Evolutionary conservation across 2,329 filamentous ascomycete genomes (phyloP), one percentile per base, ranked within the genome.

Genomic region (Trichothecium roseum): DNA sequence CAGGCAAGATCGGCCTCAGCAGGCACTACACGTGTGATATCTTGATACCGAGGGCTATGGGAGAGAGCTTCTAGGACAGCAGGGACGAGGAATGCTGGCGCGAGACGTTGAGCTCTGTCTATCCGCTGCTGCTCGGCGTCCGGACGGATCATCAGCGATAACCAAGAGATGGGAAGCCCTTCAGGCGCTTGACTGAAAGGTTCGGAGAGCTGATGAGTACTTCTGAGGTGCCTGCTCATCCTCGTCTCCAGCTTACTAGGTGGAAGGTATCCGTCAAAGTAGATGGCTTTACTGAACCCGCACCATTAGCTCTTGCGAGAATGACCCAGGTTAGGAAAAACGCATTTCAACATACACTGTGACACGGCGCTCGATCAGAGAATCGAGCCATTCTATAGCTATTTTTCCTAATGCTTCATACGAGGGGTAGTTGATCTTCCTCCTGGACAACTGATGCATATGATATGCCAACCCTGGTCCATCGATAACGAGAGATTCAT

Each of bases 1-100:
- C 87, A 94, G 58, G 76, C 91, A 17, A 68, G 59, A 51, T 96
- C 89, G 2, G 89, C 89, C 57, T 96, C 89, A 1, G 84, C 87
- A 0, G 85, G 78, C 0, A 94, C 80, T 10, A 91, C 66, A 17
- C 65, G 59, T 8, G 62, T 64, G 30, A 66, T 50, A 40, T 42
- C 48, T 4, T 42, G 53, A 41, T 72, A 75, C 4, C 49, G 52
- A 2, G 50, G 14, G 5, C 57, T 72, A 1, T 45, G 39, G n/a
- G 55, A 54, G 16, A 95, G 58, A 5, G 75, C 72, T 42, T 94
- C 85, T 32, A 88, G 72, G 5, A 89, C 67, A 3, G 82, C 74
- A 3, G 85, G 77, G 1, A 94, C 81, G 27, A 93, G 71, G 42
- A 94, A 93, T 78, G 67, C 41, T 68, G 73, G 67, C 2, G 71